phyloP scores from a whole-genome alignment of 2,329 filamentous ascomycete genomes.

The Blastomyces percursus region DNA sequence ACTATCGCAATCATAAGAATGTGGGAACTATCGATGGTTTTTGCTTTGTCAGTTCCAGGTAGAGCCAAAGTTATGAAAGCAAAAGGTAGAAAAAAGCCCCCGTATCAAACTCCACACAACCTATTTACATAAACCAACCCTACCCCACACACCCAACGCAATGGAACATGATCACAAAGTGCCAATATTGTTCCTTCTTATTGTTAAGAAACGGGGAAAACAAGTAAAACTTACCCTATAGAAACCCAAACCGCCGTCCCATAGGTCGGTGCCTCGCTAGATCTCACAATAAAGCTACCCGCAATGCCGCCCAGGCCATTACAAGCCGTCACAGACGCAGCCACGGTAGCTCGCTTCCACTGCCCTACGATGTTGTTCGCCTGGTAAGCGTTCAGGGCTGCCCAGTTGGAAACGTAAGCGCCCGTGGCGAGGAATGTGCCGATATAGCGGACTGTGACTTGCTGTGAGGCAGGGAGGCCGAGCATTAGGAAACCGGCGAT shows the following conservation, averaged over 20 bases:
- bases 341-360: slow-evolving; percentile 54
- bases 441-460: slow-evolving; percentile 52
- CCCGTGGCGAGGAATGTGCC: slow-evolving; percentile 57
- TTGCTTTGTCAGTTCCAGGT: not conserved
- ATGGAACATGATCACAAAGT: too few relatives aligned
- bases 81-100: not conserved
- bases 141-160: too few relatives aligned
- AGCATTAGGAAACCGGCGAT: slow-evolving; percentile 56
- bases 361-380: slow-evolving; percentile 54
- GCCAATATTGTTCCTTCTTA: too few relatives aligned
- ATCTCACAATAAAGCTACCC: slow-evolving; percentile 54
- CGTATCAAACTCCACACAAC: too few relatives aligned
- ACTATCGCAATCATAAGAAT: slow-evolving; percentile 48
- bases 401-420: slow-evolving; percentile 59
- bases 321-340: slow-evolving; percentile 48
- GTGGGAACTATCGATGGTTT: slow-evolving; percentile 37
- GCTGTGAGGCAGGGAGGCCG: slow-evolving; percentile 43
- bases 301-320: slow-evolving; percentile 56
- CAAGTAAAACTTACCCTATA: slow-evolving; percentile 45
- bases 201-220: too few relatives aligned
- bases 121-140: not conserved
- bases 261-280: slow-evolving; percentile 52
- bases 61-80: not conserved
- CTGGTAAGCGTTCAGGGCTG: slow-evolving; percentile 52
- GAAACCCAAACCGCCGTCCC: slow-evolving; percentile 57